Conservation (phyloP, 2,329 filamentous ascomycete species). For the Arthrobotrys entomopaga region DNA sequence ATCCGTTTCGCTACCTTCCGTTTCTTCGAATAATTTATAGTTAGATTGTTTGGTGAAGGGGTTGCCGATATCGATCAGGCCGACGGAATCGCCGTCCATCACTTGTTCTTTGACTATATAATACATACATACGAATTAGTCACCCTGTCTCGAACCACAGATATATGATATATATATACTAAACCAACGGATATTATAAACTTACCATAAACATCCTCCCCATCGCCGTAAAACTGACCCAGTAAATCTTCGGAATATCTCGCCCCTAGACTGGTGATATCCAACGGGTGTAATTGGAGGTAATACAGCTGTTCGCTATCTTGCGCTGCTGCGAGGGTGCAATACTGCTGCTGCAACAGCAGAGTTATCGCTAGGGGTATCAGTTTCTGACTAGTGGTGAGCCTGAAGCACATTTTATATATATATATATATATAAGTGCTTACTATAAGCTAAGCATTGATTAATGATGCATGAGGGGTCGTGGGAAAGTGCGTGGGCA, state of each 20-base stretch:
- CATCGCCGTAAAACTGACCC: slow-evolving; percentile 3
- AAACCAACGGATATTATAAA: background rate
- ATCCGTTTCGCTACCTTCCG: background rate
- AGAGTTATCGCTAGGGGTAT: background rate
- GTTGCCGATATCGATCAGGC: slow-evolving; percentile 24
- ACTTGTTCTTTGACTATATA: slow-evolving; percentile 34
- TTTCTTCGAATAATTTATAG: background rate
- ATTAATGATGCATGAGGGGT: no score
- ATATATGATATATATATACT: background rate
- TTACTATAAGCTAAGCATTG: background rate
- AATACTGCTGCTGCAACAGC: background rate
- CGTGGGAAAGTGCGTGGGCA: background rate
- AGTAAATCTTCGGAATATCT: background rate
- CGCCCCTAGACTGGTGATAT: background rate
- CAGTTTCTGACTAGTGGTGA: slow-evolving; percentile 11
- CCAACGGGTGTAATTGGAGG: background rate
- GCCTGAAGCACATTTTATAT: slow-evolving; percentile 20
- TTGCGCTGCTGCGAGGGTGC: background rate
- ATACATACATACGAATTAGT: background rate
- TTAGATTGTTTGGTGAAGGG: background rate
- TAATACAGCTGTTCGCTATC: slow-evolving; percentile 22
- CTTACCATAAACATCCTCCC: slow-evolving; percentile 27
- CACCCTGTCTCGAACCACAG: background rate
- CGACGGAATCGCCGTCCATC: background rate
- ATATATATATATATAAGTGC: no score